Evolutionary conservation across 345 rosid genomes (phyloP).

Genomic region (Bruguiera parviflora): DNA sequence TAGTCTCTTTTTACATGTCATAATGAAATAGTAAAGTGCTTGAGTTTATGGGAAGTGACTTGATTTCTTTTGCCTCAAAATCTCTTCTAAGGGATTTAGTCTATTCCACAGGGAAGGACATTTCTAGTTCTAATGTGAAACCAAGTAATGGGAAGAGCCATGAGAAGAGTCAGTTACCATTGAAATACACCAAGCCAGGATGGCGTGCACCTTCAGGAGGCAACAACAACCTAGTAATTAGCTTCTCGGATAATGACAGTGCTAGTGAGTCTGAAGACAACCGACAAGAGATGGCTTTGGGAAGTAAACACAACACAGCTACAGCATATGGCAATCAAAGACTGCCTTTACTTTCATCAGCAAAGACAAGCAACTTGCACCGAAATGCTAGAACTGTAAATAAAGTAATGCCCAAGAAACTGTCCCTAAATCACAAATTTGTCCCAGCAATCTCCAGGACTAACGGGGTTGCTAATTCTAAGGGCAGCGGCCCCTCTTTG

Average conservation of each 20-base stretch:
- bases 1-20: not conserved
- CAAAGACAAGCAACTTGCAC: constrained; percentile 31
- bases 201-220: constrained; percentile 37
- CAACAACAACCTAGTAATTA: constrained; percentile 68
- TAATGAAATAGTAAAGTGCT: not conserved
- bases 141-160: constrained; percentile 35
- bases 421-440: constrained; percentile 40
- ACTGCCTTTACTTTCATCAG: constrained; percentile 27
- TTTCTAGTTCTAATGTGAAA: constrained; percentile 28
- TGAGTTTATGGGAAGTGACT: not conserved
- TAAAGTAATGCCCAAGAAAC: constrained; percentile 41
- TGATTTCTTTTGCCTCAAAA: not conserved
- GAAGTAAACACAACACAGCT: constrained; percentile 30
- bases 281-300: constrained; percentile 21
- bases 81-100: not conserved
- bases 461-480: constrained; percentile 41
- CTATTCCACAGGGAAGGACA: constrained; percentile 40
- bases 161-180: constrained; percentile 41
- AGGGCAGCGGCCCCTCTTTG: constrained; percentile 24
- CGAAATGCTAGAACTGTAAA: constrained; percentile 31
- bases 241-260: constrained; percentile 84
- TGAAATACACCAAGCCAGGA: constrained; percentile 37
- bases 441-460: constrained; percentile 30
- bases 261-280: constrained; percentile 67
- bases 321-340: constrained; percentile 29